Evolutionary conservation across 495 filamentous ascomycete genomes (phyloP), one percentile per base, ranked within the genome.

Genomic region (Ramalina intermedia): DNA sequence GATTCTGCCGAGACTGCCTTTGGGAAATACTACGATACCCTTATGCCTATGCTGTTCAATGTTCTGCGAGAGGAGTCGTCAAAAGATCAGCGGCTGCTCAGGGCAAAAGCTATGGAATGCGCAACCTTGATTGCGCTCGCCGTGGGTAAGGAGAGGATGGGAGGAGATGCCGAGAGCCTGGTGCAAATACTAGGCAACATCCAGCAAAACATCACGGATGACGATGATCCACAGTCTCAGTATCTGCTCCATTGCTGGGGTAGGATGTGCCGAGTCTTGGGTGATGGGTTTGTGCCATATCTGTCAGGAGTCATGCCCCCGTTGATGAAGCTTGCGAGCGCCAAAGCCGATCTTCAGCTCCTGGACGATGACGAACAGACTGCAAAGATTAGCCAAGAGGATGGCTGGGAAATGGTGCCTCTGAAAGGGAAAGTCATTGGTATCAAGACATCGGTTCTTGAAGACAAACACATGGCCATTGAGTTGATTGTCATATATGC

Each of bases 241-340:
- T 99, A 99, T 63, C 78, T 99, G 16, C 83, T 96, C 58, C 93
- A 99, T 71, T 99, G 91, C 69, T 99, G 93, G 93, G 93, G 93
- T 41, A 79, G 93, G 24, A 96, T 99, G 93, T 96, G 89, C 65
- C 82, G 91, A 42, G 90, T 96, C 17, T 73, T 99, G 49, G 87
- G 82, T 41, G 68, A 75, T 39, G 87, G 93, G 55, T 99, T 99
- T 63, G 73, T 96, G 14, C 88, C 87, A 20, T 99, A 87, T 68
- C 74, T 96, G 41, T 77, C 81, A 6, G 86, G 78, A 47, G 93
- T 99, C 39, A 96, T 99, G 80, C 90, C 90, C 16, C 93, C 93
- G 40, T 73, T 99, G 48, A 70, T 95, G 49, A 78, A 93, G 55
- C 74, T 96, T 43, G 93, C 91, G 8, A 84, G 84, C 47, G 93